Percentiles rank a stretch among this genome's conserved stretches.
phyloP scores from a whole-genome alignment of 2,329 filamentous ascomycete genomes.

The Emmonsia crescens region DNA sequence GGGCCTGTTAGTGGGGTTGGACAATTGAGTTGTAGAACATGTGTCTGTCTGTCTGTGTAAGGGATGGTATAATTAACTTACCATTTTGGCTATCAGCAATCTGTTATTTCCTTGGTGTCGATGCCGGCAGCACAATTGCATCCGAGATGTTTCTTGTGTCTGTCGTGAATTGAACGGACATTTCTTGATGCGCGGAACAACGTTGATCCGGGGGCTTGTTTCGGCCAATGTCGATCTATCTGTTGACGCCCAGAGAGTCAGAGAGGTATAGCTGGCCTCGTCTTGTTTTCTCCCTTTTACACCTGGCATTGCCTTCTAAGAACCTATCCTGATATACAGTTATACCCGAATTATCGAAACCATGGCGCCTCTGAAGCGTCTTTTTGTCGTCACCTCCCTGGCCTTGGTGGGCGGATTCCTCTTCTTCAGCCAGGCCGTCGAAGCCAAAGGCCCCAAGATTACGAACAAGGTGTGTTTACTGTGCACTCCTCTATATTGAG shows the following conservation, averaged over 20 bases:
- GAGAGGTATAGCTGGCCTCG: constrained; percentile 30
- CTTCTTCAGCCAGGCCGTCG: constrained; percentile 62
- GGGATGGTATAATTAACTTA: constrained; percentile 9
- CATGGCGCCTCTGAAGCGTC: constrained; percentile 66
- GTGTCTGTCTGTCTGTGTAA: neutral
- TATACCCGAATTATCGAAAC: neutral
- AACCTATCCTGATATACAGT: neutral
- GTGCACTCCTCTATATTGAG: neutral
- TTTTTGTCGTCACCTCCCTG: constrained; percentile 62
- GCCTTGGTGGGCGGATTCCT: constrained; percentile 65
- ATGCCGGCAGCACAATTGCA: neutral
- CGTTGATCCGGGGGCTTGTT: neutral
- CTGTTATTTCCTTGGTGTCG: neutral
- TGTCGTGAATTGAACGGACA: neutral
- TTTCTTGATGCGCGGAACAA: constrained; percentile 5
- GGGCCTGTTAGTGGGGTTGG: neutral
- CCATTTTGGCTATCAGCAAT: constrained; percentile 20
- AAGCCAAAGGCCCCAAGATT: constrained; percentile 87
- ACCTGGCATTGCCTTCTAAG: neutral
- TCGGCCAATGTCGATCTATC: neutral
- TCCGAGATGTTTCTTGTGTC: neutral
- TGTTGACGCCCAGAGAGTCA: too few species aligned
- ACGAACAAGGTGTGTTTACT: constrained; percentile 62
- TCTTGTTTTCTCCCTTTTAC: neutral
- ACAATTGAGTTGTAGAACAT: neutral